These are phyloP conservation scores for Solanum sejunctum DNA, from an alignment of 257 asterid species.

Conservation along the genomic window DNA sequence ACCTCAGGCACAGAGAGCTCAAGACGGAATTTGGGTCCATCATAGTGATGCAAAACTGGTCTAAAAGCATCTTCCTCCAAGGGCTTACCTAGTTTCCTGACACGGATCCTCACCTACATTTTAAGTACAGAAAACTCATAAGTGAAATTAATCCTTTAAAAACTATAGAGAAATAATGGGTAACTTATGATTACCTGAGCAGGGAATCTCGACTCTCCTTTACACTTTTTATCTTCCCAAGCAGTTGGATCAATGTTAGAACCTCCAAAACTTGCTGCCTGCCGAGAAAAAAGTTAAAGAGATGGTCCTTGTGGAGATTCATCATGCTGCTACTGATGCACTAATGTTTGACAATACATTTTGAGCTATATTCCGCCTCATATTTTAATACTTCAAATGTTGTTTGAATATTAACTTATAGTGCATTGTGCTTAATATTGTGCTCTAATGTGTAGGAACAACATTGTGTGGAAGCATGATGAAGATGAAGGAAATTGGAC, in stretches of 20 bases:
- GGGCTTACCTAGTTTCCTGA: conserved; percentile 73
- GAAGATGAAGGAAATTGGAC: neutral
- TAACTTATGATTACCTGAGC: conserved; percentile 58
- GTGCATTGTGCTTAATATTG: neutral
- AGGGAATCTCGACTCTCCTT: conserved; percentile 96
- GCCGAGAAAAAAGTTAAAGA: neutral
- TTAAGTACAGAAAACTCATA: neutral
- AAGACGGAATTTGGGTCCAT: conserved; percentile 97
- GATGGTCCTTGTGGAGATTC: neutral
- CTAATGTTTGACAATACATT: neutral
- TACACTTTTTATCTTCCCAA: conserved; percentile 96
- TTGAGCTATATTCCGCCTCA: neutral
- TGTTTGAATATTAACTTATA: neutral
- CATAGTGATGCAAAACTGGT: conserved; percentile 93
- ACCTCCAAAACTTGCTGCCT: conserved; percentile 91
- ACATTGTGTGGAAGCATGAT: neutral
- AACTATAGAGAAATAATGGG: neutral
- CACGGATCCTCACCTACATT: conserved; percentile 59
- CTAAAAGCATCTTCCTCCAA: conserved; percentile 92
- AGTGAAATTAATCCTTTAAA: neutral
- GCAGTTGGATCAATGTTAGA: conserved; percentile 95
- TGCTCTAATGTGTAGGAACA: neutral
- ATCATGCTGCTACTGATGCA: neutral
- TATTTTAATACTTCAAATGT: neutral
- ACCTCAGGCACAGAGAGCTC: conserved; percentile 97